A percentile compares a stretch with the other conserved stretches of the same genome.
Conservation (phyloP, 768 basidiomycete species). For the Tricholoma furcatifolium region DNA sequence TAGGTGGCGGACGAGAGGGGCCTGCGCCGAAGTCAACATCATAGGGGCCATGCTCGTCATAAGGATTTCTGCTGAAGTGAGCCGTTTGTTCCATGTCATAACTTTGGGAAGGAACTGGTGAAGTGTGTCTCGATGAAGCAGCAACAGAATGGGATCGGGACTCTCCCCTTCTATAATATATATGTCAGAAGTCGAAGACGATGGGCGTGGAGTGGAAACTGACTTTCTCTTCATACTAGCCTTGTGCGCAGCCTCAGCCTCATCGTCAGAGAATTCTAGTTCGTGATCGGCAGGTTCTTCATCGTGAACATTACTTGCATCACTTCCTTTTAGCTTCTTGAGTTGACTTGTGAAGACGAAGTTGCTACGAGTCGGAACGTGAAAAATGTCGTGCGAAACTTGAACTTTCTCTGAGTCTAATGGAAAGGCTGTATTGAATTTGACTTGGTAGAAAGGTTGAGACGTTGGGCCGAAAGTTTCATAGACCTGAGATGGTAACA, state of each 20-base stretch:
- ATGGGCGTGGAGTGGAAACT: conserved; percentile 17
- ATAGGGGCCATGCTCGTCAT: conserved; percentile 66
- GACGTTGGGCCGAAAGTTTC: conserved; percentile 96
- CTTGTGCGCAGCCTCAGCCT: conserved; percentile 78
- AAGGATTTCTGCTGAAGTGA: conserved; percentile 56
- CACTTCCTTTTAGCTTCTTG: conserved; percentile 75
- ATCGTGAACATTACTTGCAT: conserved; percentile 92
- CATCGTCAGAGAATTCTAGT: conserved; percentile 94
- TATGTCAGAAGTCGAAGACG: not conserved
- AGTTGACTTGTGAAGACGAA: conserved; percentile 83
- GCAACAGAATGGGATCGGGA: conserved; percentile 48
- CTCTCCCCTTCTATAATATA: conserved; percentile 48
- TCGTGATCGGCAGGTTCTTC: conserved; percentile 92
- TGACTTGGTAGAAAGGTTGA: conserved; percentile 87
- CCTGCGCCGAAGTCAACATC: conserved; percentile 60
- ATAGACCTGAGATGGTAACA: conserved; percentile 50
- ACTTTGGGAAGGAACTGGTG: conserved; percentile 52
- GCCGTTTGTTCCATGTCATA: conserved; percentile 46
- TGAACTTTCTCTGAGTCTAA: conserved; percentile 55
- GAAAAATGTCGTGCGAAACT: conserved; percentile 69
- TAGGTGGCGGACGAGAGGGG: conserved; percentile 62
- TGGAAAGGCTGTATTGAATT: conserved; percentile 68
- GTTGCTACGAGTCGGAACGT: conserved; percentile 74
- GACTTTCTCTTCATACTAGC: conserved; percentile 60
- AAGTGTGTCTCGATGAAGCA: conserved; percentile 52